These are phyloP conservation scores for Paramecium octaurelia DNA, from an alignment of 73 alveolate genomes.

Conservation along the genomic window DNA sequence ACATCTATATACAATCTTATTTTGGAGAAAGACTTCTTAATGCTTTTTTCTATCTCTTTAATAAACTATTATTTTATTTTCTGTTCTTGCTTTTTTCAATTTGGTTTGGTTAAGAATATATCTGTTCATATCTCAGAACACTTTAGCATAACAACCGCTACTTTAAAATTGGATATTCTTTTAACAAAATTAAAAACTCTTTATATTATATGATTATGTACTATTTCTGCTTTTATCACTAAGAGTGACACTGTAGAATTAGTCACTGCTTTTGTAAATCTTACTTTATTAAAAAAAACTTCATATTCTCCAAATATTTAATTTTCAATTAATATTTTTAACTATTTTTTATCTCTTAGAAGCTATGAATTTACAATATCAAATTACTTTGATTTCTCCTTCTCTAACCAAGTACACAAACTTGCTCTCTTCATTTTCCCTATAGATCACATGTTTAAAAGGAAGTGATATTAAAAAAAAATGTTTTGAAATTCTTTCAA, in stretches of 20 bases:
- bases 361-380: neutral
- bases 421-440: neutral
- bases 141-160: neutral
- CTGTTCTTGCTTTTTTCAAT: neutral
- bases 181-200: neutral
- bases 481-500: neutral
- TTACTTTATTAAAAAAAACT: neutral
- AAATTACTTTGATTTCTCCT: neutral
- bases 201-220: neutral
- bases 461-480: neutral
- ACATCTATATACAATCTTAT: neutral
- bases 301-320: constrained; percentile 27
- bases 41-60: neutral
- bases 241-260: neutral
- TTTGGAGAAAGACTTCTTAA: neutral
- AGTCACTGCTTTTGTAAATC: neutral
- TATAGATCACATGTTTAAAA: neutral
- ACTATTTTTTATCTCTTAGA: neutral
- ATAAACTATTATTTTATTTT: neutral
- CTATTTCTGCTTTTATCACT: neutral
- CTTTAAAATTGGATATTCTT: neutral
- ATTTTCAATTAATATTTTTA: neutral
- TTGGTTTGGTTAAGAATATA: neutral
- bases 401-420: neutral
- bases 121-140: neutral